These are phyloP conservation scores for Neonectria coccinea DNA, from an alignment of 2,329 filamentous ascomycete species.

Conservation along the genomic window DNA sequence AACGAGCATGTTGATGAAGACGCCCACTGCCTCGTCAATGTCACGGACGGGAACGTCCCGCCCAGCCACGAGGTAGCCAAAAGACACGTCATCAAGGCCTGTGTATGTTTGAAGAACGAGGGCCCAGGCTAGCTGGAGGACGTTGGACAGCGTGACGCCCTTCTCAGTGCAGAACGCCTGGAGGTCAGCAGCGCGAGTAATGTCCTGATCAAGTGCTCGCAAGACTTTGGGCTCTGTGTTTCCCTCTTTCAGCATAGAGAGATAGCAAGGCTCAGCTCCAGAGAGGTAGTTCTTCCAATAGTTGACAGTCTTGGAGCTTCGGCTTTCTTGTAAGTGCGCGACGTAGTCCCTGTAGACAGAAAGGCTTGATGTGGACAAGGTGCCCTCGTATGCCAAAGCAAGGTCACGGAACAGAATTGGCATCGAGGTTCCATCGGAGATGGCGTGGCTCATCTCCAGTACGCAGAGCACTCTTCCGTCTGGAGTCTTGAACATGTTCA, in stretches of 20 bases:
- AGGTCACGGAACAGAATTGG: conserved; percentile 36
- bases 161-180: background rate
- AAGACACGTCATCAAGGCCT: background rate
- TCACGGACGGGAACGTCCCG: background rate
- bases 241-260: background rate
- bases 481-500: conserved; percentile 26
- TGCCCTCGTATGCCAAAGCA: conserved; percentile 28
- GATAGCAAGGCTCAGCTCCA: conserved; percentile 23
- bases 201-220: background rate
- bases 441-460: conserved; percentile 41
- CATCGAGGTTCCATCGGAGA: conserved; percentile 37
- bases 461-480: conserved; percentile 12
- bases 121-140: conserved; percentile 5
- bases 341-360: conserved; percentile 35
- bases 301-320: background rate
- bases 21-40: background rate
- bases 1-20: conserved; percentile 36
- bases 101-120: background rate
- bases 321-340: conserved; percentile 13
- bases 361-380: background rate
- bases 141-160: background rate
- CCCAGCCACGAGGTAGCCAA: background rate
- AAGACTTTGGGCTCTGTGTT: background rate
- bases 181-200: background rate
- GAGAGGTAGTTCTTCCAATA: conserved; percentile 32